These are phyloP conservation scores for Gossypium davidsonii DNA, from an alignment of 441 rosid species.

Conservation along the genomic window DNA sequence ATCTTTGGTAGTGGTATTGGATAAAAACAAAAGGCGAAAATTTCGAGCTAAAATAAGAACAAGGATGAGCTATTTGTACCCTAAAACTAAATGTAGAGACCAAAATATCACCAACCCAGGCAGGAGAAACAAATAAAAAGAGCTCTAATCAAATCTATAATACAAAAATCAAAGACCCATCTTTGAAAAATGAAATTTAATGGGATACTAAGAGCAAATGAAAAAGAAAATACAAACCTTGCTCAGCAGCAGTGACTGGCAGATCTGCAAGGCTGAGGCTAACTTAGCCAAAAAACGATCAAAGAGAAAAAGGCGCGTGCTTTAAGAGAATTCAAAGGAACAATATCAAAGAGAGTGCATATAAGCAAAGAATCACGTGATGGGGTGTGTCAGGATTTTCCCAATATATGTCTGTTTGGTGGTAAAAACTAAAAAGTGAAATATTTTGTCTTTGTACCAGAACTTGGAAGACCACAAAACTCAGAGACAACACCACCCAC, in stretches of 20 bases:
- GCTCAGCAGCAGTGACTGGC: conserved; percentile 29
- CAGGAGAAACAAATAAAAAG: background rate
- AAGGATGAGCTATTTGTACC: background rate
- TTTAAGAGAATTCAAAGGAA: conserved; percentile 24
- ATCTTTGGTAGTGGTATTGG: background rate
- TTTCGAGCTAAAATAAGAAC: conserved; percentile 9
- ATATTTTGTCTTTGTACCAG: conserved; percentile 8
- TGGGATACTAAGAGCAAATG: background rate
- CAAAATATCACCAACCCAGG: conserved; percentile 11
- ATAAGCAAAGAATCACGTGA: conserved; percentile 50
- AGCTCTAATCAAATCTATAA: background rate
- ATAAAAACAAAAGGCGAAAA: background rate
- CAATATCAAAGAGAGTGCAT: conserved; percentile 10
- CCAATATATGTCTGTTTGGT: background rate
- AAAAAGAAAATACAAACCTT: conserved; percentile 33
- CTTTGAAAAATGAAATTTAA: background rate
- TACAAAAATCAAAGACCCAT: conserved; percentile 17
- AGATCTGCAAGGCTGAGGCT: conserved; percentile 26
- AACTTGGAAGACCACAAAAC: conserved; percentile 15
- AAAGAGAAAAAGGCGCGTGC: conserved; percentile 42
- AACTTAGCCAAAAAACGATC: background rate
- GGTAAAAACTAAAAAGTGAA: conserved; percentile 6
- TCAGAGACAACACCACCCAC: background rate
- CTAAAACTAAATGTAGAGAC: background rate
- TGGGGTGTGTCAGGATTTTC: conserved; percentile 41